These are phyloP conservation scores for Kingdonia uniflora DNA, from an alignment of 164 flowering plant genomes.

Conservation along the genomic window DNA sequence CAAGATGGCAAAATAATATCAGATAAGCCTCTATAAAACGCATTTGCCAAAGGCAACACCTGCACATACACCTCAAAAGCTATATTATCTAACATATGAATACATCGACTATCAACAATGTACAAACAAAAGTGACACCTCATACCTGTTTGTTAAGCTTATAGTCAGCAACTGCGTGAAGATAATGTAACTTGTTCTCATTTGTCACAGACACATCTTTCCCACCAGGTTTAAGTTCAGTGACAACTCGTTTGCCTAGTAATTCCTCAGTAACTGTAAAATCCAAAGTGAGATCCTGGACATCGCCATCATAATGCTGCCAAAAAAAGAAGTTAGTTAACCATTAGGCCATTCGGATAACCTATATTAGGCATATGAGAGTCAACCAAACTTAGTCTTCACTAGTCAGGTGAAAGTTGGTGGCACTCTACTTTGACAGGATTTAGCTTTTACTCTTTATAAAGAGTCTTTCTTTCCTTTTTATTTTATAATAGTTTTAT, in stretches of 20 bases:
- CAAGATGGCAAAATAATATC: conserved; percentile 91
- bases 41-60: conserved; percentile 89
- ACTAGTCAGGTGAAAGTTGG: too few species aligned
- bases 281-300: conserved; percentile 78
- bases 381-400: too few species aligned
- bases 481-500: too few species aligned
- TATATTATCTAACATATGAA: not conserved
- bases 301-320: conserved; percentile 89
- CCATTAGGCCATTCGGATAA: too few species aligned
- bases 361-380: too few species aligned
- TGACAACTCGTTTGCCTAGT: conserved; percentile 51
- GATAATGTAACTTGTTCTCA: conserved; percentile 91
- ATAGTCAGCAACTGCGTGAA: conserved; percentile 96
- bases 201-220: conserved; percentile 75
- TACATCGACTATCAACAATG: conserved; percentile 1
- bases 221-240: conserved; percentile 93
- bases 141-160: conserved; percentile 90
- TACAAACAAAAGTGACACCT: not conserved
- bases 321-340: conserved; percentile 1
- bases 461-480: too few species aligned
- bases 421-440: too few species aligned
- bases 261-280: conserved; percentile 91
- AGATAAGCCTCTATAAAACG: conserved; percentile 83
- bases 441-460: too few species aligned
- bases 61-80: conserved; percentile 28